Evolutionary conservation across 2,329 filamentous ascomycete genomes (phyloP).

Genomic region (Ceratocystis alfenasii): DNA sequence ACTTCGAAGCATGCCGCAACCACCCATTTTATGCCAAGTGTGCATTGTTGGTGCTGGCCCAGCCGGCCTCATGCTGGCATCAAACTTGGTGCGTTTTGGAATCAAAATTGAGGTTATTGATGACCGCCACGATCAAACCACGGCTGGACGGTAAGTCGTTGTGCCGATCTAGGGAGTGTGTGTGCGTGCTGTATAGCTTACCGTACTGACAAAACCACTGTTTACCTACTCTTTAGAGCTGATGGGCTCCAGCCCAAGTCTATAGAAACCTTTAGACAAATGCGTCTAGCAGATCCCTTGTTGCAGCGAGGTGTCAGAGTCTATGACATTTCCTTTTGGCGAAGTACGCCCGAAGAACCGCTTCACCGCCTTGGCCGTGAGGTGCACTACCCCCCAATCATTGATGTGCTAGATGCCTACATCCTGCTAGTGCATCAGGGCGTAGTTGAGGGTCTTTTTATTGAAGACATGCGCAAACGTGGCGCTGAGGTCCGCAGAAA

Average conservation of each 20-base stretch:
- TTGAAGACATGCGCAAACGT: slow-evolving; percentile 54
- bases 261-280: slow-evolving; percentile 63
- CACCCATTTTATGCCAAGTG: slow-evolving; percentile 37
- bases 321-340: slow-evolving; percentile 66
- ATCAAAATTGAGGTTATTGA: slow-evolving; percentile 56
- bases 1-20: slow-evolving; percentile 38
- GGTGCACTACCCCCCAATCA: slow-evolving; percentile 53
- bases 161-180: neutral
- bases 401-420: slow-evolving; percentile 46
- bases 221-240: slow-evolving; percentile 34
- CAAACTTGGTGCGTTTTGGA: slow-evolving; percentile 50
- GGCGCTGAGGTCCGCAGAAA: slow-evolving; percentile 52
- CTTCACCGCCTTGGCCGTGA: slow-evolving; percentile 52
- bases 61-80: slow-evolving; percentile 44
- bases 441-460: slow-evolving; percentile 60
- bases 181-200: neutral
- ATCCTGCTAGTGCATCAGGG: slow-evolving; percentile 57
- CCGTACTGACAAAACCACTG: slow-evolving; percentile 2
- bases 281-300: slow-evolving; percentile 57
- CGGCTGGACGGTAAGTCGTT: slow-evolving; percentile 42
- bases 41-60: slow-evolving; percentile 46
- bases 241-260: slow-evolving; percentile 68
- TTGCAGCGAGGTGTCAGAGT: slow-evolving; percentile 56
- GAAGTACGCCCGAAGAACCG: slow-evolving; percentile 38
- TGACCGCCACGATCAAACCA: slow-evolving; percentile 55